Conservation (phyloP, 2,329 filamentous ascomycete species). For the Aspergillus niger region DNA sequence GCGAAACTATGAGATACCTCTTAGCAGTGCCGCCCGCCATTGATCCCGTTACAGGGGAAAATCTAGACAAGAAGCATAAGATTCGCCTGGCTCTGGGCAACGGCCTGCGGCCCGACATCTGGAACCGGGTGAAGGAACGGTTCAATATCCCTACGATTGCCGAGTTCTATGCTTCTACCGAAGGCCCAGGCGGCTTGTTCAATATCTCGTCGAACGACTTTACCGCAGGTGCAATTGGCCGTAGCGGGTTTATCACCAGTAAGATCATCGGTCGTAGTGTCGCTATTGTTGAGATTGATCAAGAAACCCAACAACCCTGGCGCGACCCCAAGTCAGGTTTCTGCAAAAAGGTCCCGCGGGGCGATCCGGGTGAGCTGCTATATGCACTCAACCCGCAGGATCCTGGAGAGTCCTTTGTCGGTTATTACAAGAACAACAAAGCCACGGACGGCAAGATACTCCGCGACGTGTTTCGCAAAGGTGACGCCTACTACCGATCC, state of each 20-base stretch:
- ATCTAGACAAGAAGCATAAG: conserved; percentile 70
- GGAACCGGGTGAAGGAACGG: conserved; percentile 78
- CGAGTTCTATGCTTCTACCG: conserved; percentile 81
- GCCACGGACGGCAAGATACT: conserved; percentile 75
- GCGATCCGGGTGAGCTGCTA: conserved; percentile 74
- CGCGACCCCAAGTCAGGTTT: conserved; percentile 71
- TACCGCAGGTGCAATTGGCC: conserved; percentile 74
- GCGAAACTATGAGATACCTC: conserved; percentile 82
- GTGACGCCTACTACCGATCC: conserved; percentile 80
- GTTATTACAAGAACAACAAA: conserved; percentile 74
- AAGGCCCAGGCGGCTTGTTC: conserved; percentile 69
- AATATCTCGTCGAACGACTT: conserved; percentile 75
- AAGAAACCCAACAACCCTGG: conserved; percentile 66
- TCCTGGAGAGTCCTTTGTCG: conserved; percentile 69
- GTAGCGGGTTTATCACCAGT: conserved; percentile 64
- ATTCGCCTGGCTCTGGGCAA: conserved; percentile 82
- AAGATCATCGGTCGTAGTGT: conserved; percentile 55
- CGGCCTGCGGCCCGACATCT: conserved; percentile 80
- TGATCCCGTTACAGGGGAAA: conserved; percentile 65
- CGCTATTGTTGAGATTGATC: conserved; percentile 70
- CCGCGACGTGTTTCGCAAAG: conserved; percentile 70
- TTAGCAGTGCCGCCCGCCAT: conserved; percentile 65
- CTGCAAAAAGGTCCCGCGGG: conserved; percentile 60
- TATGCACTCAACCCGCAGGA: conserved; percentile 68
- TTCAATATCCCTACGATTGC: conserved; percentile 73